phyloP scores from a whole-genome alignment of 768 basidiomycete genomes.

The Mycena venus region DNA sequence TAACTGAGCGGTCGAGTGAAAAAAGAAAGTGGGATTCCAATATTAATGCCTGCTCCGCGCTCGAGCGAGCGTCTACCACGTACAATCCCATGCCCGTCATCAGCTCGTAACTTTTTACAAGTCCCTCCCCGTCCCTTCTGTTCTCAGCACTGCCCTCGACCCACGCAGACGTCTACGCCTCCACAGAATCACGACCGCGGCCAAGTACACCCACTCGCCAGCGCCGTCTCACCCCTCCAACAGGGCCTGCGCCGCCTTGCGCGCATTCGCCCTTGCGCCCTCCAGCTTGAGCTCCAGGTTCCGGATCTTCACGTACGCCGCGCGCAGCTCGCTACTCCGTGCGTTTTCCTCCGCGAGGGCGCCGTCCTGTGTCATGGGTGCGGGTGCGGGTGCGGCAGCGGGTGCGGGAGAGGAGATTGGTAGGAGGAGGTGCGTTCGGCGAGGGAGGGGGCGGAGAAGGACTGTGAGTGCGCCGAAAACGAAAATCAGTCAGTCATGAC shows the following conservation, averaged over 20 bases:
- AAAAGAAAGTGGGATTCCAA: no score
- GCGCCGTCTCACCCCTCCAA: constrained; percentile 43
- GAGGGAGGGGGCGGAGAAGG: neutral
- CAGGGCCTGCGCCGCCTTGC: constrained; percentile 79
- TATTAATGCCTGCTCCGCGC: no score
- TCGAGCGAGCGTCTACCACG: no score
- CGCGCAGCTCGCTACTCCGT: constrained; percentile 74
- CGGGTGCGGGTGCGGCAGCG: neutral
- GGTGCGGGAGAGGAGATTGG: constrained; percentile 14
- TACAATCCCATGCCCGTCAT: no score
- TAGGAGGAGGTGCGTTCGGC: neutral
- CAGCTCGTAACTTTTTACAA: no score
- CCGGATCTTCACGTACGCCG: constrained; percentile 85
- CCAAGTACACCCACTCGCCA: no score
- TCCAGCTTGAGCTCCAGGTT: constrained; percentile 89
- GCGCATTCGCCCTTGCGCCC: constrained; percentile 78
- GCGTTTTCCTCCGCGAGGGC: constrained; percentile 70
- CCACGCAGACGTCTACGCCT: no score
- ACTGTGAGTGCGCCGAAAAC: neutral
- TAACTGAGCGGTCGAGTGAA: no score
- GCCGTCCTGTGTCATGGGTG: constrained; percentile 17
- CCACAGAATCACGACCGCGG: no score
- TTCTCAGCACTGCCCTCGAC: no score
- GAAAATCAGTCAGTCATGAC: neutral
- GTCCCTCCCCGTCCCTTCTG: no score